phyloP scores from a whole-genome alignment of 106 monocot genomes.

The Dioscorea alata region DNA sequence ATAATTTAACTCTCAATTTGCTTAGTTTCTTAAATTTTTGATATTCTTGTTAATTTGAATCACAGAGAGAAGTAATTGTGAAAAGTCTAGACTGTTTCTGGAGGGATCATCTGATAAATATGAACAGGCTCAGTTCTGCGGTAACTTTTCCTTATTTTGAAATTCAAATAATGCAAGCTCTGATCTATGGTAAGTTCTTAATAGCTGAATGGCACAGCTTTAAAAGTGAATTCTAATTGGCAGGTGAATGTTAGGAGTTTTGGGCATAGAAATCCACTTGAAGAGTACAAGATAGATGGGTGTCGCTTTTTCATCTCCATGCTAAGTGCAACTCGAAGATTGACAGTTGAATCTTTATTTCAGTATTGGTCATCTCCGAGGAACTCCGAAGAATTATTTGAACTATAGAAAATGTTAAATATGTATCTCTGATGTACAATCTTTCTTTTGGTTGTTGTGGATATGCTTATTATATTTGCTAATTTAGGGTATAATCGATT shows the following conservation, averaged over 20 bases:
- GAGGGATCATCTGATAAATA: slow-evolving; percentile 96
- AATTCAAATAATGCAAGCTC: not conserved
- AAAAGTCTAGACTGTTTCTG: slow-evolving; percentile 87
- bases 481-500: no score
- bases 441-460: no score
- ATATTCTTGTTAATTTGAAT: slow-evolving; percentile 3
- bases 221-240: not conserved
- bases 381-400: slow-evolving; percentile 48
- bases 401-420: slow-evolving; percentile 3
- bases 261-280: slow-evolving; percentile 95
- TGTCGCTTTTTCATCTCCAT: slow-evolving; percentile 99
- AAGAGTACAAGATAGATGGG: slow-evolving; percentile 99
- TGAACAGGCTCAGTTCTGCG: slow-evolving; percentile 97
- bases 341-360: slow-evolving; percentile 77
- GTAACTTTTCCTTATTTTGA: slow-evolving; percentile 27
- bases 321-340: slow-evolving; percentile 86
- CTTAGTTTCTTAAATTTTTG: not conserved
- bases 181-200: no score
- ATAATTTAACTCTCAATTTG: not conserved
- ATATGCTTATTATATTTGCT: no score
- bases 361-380: slow-evolving; percentile 79
- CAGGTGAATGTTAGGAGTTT: slow-evolving; percentile 99
- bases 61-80: slow-evolving; percentile 82
- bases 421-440: no score
- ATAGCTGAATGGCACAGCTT: no score